Evolutionary conservation across 352 stramenopile species (phyloP).

Genomic region (Phytophthora pisi): DNA sequence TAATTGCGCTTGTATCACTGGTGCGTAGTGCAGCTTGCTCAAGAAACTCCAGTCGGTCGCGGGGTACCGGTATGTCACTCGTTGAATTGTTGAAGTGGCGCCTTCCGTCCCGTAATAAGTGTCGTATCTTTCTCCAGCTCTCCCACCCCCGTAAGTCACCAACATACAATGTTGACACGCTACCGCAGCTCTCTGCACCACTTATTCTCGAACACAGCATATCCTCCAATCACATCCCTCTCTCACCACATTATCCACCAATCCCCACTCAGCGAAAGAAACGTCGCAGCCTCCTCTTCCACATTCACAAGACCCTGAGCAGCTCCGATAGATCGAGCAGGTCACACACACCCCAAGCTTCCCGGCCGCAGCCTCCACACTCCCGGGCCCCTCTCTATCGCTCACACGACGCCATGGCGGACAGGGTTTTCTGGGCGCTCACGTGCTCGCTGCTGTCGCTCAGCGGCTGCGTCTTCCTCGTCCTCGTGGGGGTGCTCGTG

Average conservation of each 20-base stretch:
- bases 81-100: background rate
- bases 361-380: slow-evolving; percentile 11
- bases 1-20: too few relatives aligned
- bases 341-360: slow-evolving; percentile 16
- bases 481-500: slow-evolving; percentile 67
- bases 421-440: slow-evolving; percentile 38
- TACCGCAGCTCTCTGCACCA: background rate
- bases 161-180: slow-evolving; percentile 3
- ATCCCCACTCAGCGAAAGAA: slow-evolving; percentile 4
- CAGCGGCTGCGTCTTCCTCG: slow-evolving; percentile 78
- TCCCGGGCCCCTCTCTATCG: background rate
- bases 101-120: slow-evolving; percentile 7
- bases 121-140: slow-evolving; percentile 24
- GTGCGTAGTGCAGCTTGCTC: too few relatives aligned
- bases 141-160: slow-evolving; percentile 8
- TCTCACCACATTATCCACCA: slow-evolving; percentile 9
- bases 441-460: slow-evolving; percentile 80
- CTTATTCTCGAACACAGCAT: background rate
- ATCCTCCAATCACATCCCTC: slow-evolving; percentile 14
- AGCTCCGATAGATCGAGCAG: background rate
- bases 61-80: too few relatives aligned
- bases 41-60: too few relatives aligned
- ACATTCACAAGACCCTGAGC: slow-evolving; percentile 29
- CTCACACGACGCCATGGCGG: background rate
- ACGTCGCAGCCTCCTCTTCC: slow-evolving; percentile 36